Base-by-base conservation (phyloP, 441 rosid species). In the Arabidopsis hybrid region DNA sequence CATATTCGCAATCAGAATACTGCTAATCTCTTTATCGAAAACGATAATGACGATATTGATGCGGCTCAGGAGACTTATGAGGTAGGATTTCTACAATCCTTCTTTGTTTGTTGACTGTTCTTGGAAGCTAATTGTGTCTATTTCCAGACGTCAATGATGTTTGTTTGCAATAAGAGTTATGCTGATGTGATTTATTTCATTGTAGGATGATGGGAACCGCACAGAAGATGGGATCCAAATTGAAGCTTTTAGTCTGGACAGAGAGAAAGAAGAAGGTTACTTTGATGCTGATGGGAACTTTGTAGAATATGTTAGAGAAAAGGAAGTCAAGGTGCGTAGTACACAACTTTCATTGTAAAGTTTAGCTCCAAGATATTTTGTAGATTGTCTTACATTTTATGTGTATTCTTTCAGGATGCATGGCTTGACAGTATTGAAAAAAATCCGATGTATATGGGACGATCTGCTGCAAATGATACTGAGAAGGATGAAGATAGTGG, bases 261-360 rank as follows among this genome's bases (percentile, higher is more conserved):
- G 85, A 78, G 99, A 95, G 86, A 90, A 97, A 73, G 95, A 95
- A 83, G 98, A 95, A 83, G 99, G 99, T 16, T 95, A 90, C 79
- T 93, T 95, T 83, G 99, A 95, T 81, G 91, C 75, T 2, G 78
- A 84, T 5, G 99, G 98, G 57, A 93, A 91, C 82, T 95, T 87
- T 83, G 94, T 95, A 52, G 97, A 95, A 75, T 95, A 93, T 82
- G 87, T 89, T 67, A 65, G 66, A 59, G 91, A 85, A 36, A 91
- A 87, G 39, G 95, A 95, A 78, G 72, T 82, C 78, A 90, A 90
- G 97, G 99, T 93, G 76, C 16, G 6, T 38, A 72, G 3, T 73
- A 38, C n/a, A 46, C 66, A 55, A 61, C 26, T 72, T 66, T 55
- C 16, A 5, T n/a, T 67, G 17, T 78, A 46, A 53, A 72, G 3